Base-by-base conservation (phyloP, 1,139 yeast genomes). In the Casaregolazyma suthepensis region DNA sequence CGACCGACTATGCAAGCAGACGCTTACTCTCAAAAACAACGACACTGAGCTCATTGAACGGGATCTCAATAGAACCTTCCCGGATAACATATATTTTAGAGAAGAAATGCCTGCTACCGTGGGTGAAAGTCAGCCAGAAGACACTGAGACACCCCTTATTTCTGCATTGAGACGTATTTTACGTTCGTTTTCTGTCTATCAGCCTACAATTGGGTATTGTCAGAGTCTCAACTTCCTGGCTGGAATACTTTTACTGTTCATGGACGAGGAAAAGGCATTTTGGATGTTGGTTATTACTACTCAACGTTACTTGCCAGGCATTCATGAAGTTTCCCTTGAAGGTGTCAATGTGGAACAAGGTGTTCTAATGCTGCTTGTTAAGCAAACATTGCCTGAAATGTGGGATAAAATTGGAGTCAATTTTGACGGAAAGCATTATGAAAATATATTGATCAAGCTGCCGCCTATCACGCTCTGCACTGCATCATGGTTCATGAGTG, bases 301-400 rank as follows among this genome's bases (percentile, higher is more conserved):
- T 0, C 93, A 90, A 54, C 72, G 84, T 53, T 87, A 87, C 58
- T 76, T 94, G 29, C 96, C 98, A 0, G 95, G 96, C 9, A 91
- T 91, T 15, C 99, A 93, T 69, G 93, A 91, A 56, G 80, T 88
- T 23, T 85, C 85, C 62, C 73, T 93, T 18, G 98, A 93, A 71
- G 99, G 98, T 43, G 97, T 93, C 19, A 93, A 89, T 65, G 80
- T 94, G 19, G 96, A 93, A 66, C 99, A 93, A 67, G 99, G 98
- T 7, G 96, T 93, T 1, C 72, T 93, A 52, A 85, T 93, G 88
- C 75, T 91, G 40, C 87, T 96, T 62, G 76, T 91, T 26, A 81
- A 84, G 60, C 96, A 93, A 64, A 84, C 87, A 57, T 73, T 91
- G 46, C 98, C 98, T 0, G 81, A 79, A 50, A 77, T 90, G 45